Evolutionary conservation across 208 protist species (phyloP).

Genomic region (Leishmania major): DNA sequence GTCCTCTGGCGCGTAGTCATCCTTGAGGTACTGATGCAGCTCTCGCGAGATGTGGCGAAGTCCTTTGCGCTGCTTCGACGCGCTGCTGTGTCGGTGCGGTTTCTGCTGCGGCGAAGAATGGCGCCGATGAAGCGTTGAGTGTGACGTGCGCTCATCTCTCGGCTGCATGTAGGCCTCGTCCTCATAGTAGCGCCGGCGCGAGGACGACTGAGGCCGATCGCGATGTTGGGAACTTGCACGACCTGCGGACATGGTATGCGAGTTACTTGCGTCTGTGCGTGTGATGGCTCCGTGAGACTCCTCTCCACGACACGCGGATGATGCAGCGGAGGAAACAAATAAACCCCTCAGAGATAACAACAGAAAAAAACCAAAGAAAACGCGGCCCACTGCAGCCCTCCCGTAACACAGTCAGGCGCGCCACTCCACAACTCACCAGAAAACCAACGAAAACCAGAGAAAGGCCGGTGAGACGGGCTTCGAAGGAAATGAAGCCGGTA

Average conservation of each 20-base stretch:
- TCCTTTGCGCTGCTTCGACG: conserved; percentile 12
- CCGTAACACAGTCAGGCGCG: not conserved
- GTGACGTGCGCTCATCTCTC: conserved; percentile 2
- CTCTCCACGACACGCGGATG: not conserved
- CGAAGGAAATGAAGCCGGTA: conserved; percentile 1
- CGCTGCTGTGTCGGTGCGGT: conserved; percentile 23
- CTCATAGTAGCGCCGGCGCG: conserved; percentile 14
- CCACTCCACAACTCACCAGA: not conserved
- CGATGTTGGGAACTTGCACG: conserved; percentile 19
- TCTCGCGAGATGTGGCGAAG: conserved; percentile 3
- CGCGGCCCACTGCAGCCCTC: not conserved
- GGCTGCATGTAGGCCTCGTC: conserved; percentile 10
- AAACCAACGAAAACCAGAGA: conserved; percentile 7
- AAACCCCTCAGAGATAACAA: not conserved
- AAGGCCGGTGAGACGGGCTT: not conserved
- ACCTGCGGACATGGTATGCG: conserved; percentile 12
- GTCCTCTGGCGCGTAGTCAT: conserved; percentile 24
- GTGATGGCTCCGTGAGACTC: not conserved
- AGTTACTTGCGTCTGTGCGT: not conserved
- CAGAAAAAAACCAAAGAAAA: not conserved
- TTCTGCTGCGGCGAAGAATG: conserved; percentile 1
- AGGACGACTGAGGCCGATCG: conserved; percentile 13
- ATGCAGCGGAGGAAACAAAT: not conserved
- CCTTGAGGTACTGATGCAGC: not conserved
- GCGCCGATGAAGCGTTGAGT: conserved; percentile 14